Evolutionary conservation across 352 stramenopile species (phyloP).

Genomic region (Phytophthora pseudosyringae): DNA sequence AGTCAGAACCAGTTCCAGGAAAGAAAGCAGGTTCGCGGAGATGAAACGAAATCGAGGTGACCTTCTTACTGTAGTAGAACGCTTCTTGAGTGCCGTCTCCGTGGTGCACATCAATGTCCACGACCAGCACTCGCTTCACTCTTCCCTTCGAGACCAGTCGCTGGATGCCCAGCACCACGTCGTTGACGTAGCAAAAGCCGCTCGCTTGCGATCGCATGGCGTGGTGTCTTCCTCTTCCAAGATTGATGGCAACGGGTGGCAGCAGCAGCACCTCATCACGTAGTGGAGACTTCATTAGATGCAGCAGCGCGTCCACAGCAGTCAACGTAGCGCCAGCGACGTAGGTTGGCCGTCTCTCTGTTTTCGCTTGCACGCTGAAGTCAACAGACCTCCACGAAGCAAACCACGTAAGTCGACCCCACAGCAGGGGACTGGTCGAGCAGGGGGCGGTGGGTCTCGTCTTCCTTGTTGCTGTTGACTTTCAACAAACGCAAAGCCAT

Average conservation of each 20-base stretch:
- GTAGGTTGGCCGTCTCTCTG: neutral
- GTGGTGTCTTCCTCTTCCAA: slow-evolving; percentile 97
- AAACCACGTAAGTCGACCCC: too few species aligned
- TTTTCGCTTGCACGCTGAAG: too few species aligned
- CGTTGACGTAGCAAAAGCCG: slow-evolving; percentile 97
- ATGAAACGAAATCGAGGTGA: slow-evolving; percentile 66
- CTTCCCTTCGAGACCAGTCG: slow-evolving; percentile 95
- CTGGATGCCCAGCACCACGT: slow-evolving; percentile 97
- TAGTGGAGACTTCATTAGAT: slow-evolving; percentile 31
- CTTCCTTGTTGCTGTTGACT: too few species aligned
- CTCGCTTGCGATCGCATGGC: slow-evolving; percentile 96
- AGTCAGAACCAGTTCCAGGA: slow-evolving; percentile 42
- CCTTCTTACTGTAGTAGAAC: slow-evolving; percentile 58
- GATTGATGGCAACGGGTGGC: slow-evolving; percentile 94
- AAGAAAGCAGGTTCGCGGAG: slow-evolving; percentile 57
- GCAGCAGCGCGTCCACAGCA: slow-evolving; percentile 56
- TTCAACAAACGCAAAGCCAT: too few species aligned
- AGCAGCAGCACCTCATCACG: neutral
- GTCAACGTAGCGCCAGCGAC: slow-evolving; percentile 67
- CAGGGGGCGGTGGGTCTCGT: too few species aligned
- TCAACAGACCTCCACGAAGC: too few species aligned
- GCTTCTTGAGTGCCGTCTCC: slow-evolving; percentile 64
- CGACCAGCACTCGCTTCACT: slow-evolving; percentile 41
- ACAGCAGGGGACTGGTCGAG: too few species aligned
- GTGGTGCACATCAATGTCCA: slow-evolving; percentile 75